Evolutionary conservation across 345 rosid genomes (phyloP), one percentile per base, ranked within the genome.

Genomic region (Hibiscus trionum): DNA sequence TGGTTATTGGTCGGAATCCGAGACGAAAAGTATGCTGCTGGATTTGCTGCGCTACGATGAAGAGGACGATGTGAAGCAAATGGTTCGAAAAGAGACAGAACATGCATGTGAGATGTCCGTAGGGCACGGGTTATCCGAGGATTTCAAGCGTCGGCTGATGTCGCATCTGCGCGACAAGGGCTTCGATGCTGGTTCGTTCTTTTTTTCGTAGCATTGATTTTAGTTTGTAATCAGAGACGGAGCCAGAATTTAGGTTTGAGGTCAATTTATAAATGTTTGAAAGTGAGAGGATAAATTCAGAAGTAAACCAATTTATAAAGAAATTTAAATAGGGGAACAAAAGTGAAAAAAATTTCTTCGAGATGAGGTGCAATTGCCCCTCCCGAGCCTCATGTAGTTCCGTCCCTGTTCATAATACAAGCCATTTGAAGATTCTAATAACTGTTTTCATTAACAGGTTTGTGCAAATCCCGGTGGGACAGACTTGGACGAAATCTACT

Each of bases 391-490:
- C n/a, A n/a, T n/a, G n/a, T 27, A 27, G 29, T 27, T 1, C 2
- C 29, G 2, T 27, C 2, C 2, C 2, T 27, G 29, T 27, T 1
- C 29, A 31, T 26, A 26, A 2, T 26, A 26, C 2, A 26, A 1
- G 2, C 2, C 4, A 21, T 21, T 21, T 21, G 24, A 21, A 21
- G 24, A 21, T 21, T 21, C 24, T 21, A 21, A 21, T 21, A 21
- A 31, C 35, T 8, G 7, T 35, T 35, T 46, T 0, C 5, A 35
- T 6, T 0, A 5, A 3, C 72, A 91, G 97, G 98, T 46, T 85
- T 95, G 1, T 95, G 97, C 96, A 89, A 92, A 69, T 87, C 93
- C 0, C 77, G 80, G 33, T 94, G 97, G 97, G 96, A 88, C 78
- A 92, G 72, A 76, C 75, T 73, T 7, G 88, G 78, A 10, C 74